Base-by-base conservation (phyloP, 805 yeast genomes). In the Metschnikowia henanensis region DNA sequence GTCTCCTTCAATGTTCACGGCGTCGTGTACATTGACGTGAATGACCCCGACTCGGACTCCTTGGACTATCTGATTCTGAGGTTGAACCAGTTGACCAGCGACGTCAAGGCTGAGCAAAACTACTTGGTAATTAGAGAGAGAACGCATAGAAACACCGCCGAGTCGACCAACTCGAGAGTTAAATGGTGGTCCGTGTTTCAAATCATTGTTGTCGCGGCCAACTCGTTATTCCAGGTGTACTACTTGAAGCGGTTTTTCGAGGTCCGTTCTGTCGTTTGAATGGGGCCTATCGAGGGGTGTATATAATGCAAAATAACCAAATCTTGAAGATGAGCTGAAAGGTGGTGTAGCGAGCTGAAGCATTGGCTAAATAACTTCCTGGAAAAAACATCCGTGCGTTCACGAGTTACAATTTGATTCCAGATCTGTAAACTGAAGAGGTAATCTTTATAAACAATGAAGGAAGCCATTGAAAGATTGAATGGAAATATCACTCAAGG, bases 171-270 rank as follows among this genome's bases (percentile, higher is more conserved):
- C 68, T 84, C 94, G 43, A 82, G 99, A 59, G 98, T 92, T 53
- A 92, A 92, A 68, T 94, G 95, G 88, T 92, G 99, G 99, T 87
- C 96, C 21, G 76, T 88, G 25, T 85, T 91, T 76, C 99, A 92
- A 73, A 73, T 94, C 51, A 58, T 83, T 40, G 91, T 94, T 43
- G 97, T 92, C 35, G 85, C 84, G 15, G 79, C 77, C 49, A 94
- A 90, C 73, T 87, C 96, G 21, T 56, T 91, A 44, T 94, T 94
- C 80, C 99, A 92, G 70, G 90, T 92, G 50, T 86, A 87, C 70
- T 92, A 91, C 72, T 78, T 92, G 68, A 90, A 87, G 70, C 81
- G 98, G 59, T 94, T 92, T 72, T 92, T 92, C 63, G 98, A 92
- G 71, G 97, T 92, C 44, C 88, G 90, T 60, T 80, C 95, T 15